A percentile compares a stretch with the other conserved stretches of the same genome.
Conservation (phyloP, 352 stramenopile genomes). For the Globisporangium paddicum region DNA sequence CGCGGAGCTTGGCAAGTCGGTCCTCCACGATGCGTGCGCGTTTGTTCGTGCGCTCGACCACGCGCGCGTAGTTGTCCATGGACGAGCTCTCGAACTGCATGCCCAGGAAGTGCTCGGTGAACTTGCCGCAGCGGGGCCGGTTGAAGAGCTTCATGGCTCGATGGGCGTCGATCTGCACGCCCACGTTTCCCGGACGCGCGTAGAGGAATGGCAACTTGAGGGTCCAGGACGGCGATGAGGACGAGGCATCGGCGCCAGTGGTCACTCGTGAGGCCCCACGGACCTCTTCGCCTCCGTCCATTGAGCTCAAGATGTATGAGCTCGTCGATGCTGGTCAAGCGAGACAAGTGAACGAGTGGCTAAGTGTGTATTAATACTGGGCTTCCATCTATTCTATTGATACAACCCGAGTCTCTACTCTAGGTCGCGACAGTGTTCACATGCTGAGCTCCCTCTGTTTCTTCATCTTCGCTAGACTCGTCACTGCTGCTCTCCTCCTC, state of each 20-base stretch:
- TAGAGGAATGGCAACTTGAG: conserved; percentile 44
- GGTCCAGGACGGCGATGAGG: conserved; percentile 3
- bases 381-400: conserved; percentile 11
- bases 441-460: conserved; percentile 14
- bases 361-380: conserved; percentile 5
- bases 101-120: conserved; percentile 67
- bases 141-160: conserved; percentile 53
- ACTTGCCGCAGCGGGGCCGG: conserved; percentile 49
- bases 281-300: conserved; percentile 22
- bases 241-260: neutral
- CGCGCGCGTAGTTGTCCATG: conserved; percentile 64
- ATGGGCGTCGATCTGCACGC: conserved; percentile 72
- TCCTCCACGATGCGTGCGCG: conserved; percentile 36
- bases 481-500: conserved; percentile 12
- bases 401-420: conserved; percentile 4
- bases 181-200: conserved; percentile 65
- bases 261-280: conserved; percentile 9
- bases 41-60: conserved; percentile 50
- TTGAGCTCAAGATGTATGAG: neutral
- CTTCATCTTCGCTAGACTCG: conserved; percentile 18
- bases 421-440: neutral
- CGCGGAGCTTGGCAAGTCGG: conserved; percentile 41
- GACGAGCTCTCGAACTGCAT: conserved; percentile 60
- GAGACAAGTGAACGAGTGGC: neutral
- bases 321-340: neutral